A percentile compares a stretch with the other conserved stretches of the same genome.
Conservation (phyloP, 2,329 filamentous ascomycete genomes). For the Hymenoscyphus fraxineus region DNA sequence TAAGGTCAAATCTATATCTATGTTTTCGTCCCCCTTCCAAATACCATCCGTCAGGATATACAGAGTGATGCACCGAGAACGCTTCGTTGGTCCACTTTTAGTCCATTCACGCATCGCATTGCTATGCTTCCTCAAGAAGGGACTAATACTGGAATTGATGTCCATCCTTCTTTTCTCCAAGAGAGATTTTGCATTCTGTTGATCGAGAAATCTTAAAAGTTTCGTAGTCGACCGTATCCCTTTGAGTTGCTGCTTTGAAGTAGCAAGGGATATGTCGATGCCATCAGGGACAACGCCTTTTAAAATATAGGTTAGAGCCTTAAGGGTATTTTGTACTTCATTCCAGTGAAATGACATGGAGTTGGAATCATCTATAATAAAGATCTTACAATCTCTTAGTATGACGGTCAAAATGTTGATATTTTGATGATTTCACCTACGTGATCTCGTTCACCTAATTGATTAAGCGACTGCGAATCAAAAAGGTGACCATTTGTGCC, state of each 20-base stretch:
- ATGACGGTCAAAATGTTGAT: neutral
- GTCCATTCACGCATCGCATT: neutral
- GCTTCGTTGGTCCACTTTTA: neutral
- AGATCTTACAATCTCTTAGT: neutral
- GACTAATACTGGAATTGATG: neutral
- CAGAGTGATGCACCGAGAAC: neutral
- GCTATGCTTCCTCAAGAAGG: neutral
- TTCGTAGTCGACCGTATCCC: neutral
- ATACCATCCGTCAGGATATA: slow-evolving; percentile 1
- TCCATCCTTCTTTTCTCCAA: neutral
- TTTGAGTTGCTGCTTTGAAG: neutral
- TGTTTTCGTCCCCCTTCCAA: neutral
- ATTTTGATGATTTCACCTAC: neutral
- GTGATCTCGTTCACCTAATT: neutral
- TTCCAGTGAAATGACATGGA: neutral
- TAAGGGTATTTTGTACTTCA: neutral
- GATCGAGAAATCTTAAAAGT: neutral
- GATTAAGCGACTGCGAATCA: neutral
- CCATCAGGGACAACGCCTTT: neutral
- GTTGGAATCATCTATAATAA: neutral
- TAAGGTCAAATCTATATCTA: neutral
- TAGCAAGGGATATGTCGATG: neutral
- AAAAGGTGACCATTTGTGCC: neutral
- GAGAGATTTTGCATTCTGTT: neutral
- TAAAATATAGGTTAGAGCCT: neutral